Evolutionary conservation across 2,329 filamentous ascomycete genomes (phyloP).

Genomic region (Berkeleyomyces basicola): DNA sequence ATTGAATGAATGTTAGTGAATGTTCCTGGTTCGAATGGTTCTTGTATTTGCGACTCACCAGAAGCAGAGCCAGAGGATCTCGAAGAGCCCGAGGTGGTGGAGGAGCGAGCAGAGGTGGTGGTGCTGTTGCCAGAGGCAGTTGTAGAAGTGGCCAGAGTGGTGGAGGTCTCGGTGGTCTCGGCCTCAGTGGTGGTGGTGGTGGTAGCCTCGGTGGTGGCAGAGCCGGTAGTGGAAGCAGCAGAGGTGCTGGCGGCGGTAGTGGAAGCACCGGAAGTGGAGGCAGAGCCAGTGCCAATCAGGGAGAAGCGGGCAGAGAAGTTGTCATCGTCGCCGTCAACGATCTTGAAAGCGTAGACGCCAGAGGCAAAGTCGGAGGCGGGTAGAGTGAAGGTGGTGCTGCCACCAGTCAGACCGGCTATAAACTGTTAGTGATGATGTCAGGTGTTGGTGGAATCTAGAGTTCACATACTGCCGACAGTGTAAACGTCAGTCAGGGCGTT

Average conservation of each 20-base stretch:
- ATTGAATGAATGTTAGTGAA: not conserved
- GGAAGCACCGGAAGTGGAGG: constrained; percentile 8
- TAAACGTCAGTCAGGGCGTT: constrained; percentile 26
- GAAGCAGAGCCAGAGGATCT: constrained; percentile 9
- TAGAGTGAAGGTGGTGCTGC: constrained; percentile 25
- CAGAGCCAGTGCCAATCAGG: constrained; percentile 19
- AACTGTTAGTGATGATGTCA: not conserved
- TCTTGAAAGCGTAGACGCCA: constrained; percentile 30
- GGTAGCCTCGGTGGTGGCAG: constrained; percentile 8
- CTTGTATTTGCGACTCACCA: constrained; percentile 8
- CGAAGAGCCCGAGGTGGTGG: constrained; percentile 10
- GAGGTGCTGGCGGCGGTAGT: not conserved
- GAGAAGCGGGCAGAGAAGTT: constrained; percentile 31
- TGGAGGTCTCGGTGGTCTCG: constrained; percentile 14
- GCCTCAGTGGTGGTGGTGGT: constrained; percentile 14
- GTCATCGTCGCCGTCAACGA: constrained; percentile 23
- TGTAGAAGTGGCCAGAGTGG: constrained; percentile 13
- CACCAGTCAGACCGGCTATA: constrained; percentile 22
- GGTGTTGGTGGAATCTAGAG: not conserved
- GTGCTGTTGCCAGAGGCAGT: constrained; percentile 14
- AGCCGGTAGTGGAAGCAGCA: not conserved
- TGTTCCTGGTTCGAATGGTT: not conserved
- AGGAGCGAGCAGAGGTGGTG: constrained; percentile 14
- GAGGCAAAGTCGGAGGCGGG: constrained; percentile 20
- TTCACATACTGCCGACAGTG: constrained; percentile 34